A percentile compares a stretch with the other conserved stretches of the same genome.
phyloP scores from a whole-genome alignment of 2,329 filamentous ascomycete species.

The Beauveria caledonica region DNA sequence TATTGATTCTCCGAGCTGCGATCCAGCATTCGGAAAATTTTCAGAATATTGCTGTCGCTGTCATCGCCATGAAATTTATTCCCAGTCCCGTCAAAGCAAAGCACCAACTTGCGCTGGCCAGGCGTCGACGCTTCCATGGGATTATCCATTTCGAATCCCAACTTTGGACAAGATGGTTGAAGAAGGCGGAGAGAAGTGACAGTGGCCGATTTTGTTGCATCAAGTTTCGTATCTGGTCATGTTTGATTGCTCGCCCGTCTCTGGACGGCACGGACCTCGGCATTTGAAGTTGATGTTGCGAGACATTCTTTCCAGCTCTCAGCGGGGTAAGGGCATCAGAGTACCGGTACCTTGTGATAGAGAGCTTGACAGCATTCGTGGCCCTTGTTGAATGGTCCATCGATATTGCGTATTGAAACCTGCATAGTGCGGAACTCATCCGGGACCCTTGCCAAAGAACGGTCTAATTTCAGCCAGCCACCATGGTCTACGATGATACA shows the following conservation, averaged over 20 bases:
- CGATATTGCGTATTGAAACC: neutral
- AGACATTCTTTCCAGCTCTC: neutral
- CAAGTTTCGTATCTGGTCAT: neutral
- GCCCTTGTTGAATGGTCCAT: neutral
- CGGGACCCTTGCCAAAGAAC: neutral
- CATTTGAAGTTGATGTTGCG: neutral
- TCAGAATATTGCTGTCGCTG: constrained; percentile 58
- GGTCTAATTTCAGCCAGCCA: neutral
- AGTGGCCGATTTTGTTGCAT: neutral
- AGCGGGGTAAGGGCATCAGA: neutral
- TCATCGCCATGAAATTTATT: constrained; percentile 57
- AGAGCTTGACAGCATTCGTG: neutral
- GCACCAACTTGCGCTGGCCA: constrained; percentile 39
- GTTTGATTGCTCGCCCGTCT: neutral
- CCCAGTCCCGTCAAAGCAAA: constrained; percentile 57
- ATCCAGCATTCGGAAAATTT: constrained; percentile 63
- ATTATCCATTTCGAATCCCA: neutral
- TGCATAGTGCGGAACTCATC: neutral
- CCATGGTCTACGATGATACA: neutral
- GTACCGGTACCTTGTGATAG: neutral
- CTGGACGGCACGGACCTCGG: neutral
- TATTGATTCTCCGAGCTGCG: constrained; percentile 53
- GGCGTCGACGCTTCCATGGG: neutral
- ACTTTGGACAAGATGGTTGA: no score
- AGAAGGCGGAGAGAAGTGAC: neutral